Evolutionary conservation across 2,329 filamentous ascomycete genomes (phyloP), one percentile per base, ranked within the genome.

Genomic region (Alternaria sp.): DNA sequence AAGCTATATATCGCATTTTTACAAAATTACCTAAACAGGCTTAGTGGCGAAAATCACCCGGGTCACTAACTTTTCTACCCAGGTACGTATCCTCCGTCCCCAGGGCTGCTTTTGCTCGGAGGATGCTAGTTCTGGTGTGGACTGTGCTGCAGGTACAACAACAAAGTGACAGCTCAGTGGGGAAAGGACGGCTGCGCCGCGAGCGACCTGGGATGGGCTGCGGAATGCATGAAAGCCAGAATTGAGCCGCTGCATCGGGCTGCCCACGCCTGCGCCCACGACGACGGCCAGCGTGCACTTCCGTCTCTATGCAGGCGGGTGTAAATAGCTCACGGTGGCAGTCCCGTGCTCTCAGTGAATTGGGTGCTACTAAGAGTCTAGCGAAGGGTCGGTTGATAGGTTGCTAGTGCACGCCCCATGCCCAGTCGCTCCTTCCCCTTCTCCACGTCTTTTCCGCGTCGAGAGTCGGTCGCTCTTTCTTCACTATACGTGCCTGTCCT

Each of bases 391-490:
- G 49, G 49, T 52, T 40, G 49, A 52, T 52, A 52, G 51, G 52
- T 17, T 61, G 66, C 47, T 61, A 56, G 59, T 59, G 62, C 64
- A 64, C 69, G 43, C 26, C 60, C 55, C 47, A 52, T 52, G 49
- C 56, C 45, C 57, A 67, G 56, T 57, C 59, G 69, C 61, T 66
- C 59, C 68, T 62, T 68, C 67, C 69, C 67, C 69, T 68, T 67
- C 69, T 68, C 63, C 63, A 65, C 62, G 62, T 67, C 70, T 70
- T 67, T 70, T 70, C 68, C 61, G 66, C 65, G 65, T 69, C 67
- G 69, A 72, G 68, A 72, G 68, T 63, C 69, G 68, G 66, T 69
- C 63, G 54, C 64, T 72, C 70, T 67, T 52, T 66, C 68, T 71
- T 63, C 61, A 59, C 62, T 62, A 57, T 57, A 67, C 68, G 50